phyloP scores from a whole-genome alignment of 2,329 filamentous ascomycete genomes.

The Zelopaecilomyces penicillatus region DNA sequence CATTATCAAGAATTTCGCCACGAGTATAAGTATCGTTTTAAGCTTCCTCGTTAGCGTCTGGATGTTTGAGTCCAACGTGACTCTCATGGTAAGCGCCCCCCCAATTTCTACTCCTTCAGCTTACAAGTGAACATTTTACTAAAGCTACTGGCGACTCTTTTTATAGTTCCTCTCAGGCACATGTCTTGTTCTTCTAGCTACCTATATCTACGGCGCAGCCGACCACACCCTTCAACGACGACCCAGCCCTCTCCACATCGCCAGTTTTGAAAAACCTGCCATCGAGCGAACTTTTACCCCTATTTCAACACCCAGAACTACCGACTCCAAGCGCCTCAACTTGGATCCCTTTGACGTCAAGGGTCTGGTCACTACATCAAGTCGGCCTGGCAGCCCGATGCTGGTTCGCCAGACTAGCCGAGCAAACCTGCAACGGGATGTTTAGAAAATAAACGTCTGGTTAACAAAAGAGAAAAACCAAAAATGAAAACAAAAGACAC shows the following conservation, averaged over 20 bases:
- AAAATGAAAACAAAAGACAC: no score
- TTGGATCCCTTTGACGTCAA: conserved; percentile 34
- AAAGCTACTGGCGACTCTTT: not conserved
- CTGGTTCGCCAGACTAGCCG: conserved; percentile 31
- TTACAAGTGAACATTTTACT: not conserved
- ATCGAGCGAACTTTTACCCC: conserved; percentile 42
- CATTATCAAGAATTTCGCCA: conserved; percentile 89
- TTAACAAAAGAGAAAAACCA: not conserved
- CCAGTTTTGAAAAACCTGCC: conserved; percentile 67
- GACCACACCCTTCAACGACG: conserved; percentile 43
- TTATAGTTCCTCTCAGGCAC: conserved; percentile 74
- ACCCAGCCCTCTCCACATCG: conserved; percentile 59
- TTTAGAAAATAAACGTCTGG: conserved; percentile 18
- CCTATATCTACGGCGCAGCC: conserved; percentile 72
- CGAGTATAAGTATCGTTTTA: conserved; percentile 82
- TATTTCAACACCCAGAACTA: conserved; percentile 19
- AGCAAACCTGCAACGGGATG: conserved; percentile 28
- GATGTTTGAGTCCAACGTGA: conserved; percentile 75
- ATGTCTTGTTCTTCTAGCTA: conserved; percentile 67
- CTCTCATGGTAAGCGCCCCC: conserved; percentile 54
- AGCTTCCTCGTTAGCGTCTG: conserved; percentile 78
- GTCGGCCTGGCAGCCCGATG: conserved; percentile 39
- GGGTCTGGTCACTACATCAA: conserved; percentile 33
- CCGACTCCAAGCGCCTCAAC: conserved; percentile 25
- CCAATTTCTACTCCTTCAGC: not conserved